Percentiles rank a stretch among this genome's conserved stretches.
These are phyloP conservation scores for Cyclanthera cordifolia DNA, from an alignment of 306 rosid species.

Conservation along the genomic window DNA sequence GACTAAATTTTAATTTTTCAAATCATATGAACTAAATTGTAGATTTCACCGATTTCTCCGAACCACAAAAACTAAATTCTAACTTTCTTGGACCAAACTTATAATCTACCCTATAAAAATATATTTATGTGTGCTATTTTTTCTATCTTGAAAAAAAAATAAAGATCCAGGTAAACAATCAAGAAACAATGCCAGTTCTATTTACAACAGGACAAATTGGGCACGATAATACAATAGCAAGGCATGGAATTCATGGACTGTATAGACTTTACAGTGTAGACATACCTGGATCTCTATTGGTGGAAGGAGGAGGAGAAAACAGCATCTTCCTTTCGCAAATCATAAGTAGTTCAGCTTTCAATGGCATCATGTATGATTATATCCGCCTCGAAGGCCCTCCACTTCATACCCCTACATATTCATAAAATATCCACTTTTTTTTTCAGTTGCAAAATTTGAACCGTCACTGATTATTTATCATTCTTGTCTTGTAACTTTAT, in stretches of 20 bases:
- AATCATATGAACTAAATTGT: too few species aligned
- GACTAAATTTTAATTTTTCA: too few species aligned
- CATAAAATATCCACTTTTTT: not conserved
- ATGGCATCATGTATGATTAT: conserved; percentile 20
- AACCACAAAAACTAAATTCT: too few species aligned
- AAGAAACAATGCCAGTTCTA: not conserved
- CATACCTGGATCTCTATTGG: not conserved
- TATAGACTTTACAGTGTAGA: conserved; percentile 8
- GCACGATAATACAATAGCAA: conserved; percentile 8
- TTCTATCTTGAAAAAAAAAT: too few species aligned
- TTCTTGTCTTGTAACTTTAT: not conserved
- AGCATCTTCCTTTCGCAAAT: conserved; percentile 16
- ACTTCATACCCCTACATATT: not conserved
- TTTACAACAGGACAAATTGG: conserved; percentile 9
- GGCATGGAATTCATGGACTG: conserved; percentile 24
- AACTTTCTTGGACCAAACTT: too few species aligned
- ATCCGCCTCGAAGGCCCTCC: conserved; percentile 26
- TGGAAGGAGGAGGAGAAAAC: conserved; percentile 10
- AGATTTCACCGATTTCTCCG: too few species aligned
- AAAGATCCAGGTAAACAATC: conserved; percentile 9
- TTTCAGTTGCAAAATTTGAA: not conserved
- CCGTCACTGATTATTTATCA: not conserved
- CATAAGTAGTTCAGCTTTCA: not conserved
- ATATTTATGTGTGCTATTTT: too few species aligned
- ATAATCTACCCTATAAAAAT: too few species aligned